Evolutionary conservation across 371 early-diverging fungal species (phyloP), one percentile per base, ranked within the genome.

Genomic region (Neoconidiobolus thromboides): DNA sequence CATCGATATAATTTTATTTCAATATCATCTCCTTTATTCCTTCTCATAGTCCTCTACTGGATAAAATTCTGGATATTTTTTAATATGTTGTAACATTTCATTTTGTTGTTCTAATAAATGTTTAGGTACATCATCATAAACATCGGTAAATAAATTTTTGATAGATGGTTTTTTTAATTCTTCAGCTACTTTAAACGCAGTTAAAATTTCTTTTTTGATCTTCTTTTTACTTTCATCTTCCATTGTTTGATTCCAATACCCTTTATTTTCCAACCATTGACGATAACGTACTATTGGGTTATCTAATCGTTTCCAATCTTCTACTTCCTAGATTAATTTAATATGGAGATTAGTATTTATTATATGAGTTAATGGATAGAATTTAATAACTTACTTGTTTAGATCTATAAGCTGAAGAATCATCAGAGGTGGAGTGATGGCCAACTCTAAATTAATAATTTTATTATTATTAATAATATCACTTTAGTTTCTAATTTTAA

Each of bases 391-490:
- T 6, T 9, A 57, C 58, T 26, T 70, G 66, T 70, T 87, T 86
- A 48, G 85, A 76, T 36, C 91, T 74, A 70, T 97, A 97, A 44
- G 94, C 93, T 1, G 91, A 85, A 2, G 94, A 93, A 68, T 97
- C 96, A 69, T 97, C 98, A 0, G 95, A 95, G 0, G 98, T 97
- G 64, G 85, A 85, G 76, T 97, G 98, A 69, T 97, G 96, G 1
- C 93, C 86, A 53, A 96, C 80, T 43, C 51, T 51, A 51, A 7
- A 12, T 14, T 12, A 51, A 12, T 6, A 36, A 14, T 51, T 9
- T 50, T 9, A 15, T 4, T 50, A 51, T 51, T 6, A 14, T 51
- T 15, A 14, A 51, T 26, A 26, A 26, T 26, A 26, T 26, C 26
- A 26, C 26, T 26, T 26, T 26, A 26, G 26, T 26, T 26, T 26